Evolutionary conservation across 2,329 filamentous ascomycete species (phyloP).

Genomic region (Thermochaetoides dissita): DNA sequence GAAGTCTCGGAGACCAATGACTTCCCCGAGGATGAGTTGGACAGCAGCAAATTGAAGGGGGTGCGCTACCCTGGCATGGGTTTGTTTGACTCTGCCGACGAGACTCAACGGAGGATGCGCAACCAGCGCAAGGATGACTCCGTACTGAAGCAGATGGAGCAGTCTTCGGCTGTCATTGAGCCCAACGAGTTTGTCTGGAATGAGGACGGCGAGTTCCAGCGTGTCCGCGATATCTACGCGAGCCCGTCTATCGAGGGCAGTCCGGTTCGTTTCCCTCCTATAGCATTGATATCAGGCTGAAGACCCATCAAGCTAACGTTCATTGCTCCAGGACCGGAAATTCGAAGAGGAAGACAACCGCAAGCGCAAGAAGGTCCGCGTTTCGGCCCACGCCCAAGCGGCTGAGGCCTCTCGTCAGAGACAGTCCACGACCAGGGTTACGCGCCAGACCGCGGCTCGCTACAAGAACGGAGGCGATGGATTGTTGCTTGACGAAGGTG

Average conservation of each 20-base stretch:
- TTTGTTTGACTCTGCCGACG: constrained; percentile 66
- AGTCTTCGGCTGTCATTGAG: constrained; percentile 48
- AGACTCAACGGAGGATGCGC: constrained; percentile 56
- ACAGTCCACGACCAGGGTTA: constrained; percentile 9
- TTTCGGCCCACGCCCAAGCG: background rate
- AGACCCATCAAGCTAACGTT: background rate
- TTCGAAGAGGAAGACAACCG: constrained; percentile 9
- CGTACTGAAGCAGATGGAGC: constrained; percentile 52
- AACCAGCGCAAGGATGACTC: constrained; percentile 68
- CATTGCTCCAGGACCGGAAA: constrained; percentile 9
- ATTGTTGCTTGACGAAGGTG: constrained; percentile 1
- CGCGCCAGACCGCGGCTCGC: constrained; percentile 5
- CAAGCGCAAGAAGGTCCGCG: constrained; percentile 9
- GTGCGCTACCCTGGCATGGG: constrained; percentile 66
- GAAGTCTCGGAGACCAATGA: constrained; percentile 17
- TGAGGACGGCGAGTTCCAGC: constrained; percentile 33
- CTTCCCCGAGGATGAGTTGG: constrained; percentile 15
- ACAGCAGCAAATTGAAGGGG: constrained; percentile 49
- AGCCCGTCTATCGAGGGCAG: constrained; percentile 38
- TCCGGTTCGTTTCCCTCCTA: constrained; percentile 27
- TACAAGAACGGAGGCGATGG: constrained; percentile 3
- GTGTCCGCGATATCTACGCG: constrained; percentile 45
- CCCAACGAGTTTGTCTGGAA: constrained; percentile 53
- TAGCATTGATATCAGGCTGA: background rate
- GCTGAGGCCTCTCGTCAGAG: constrained; percentile 4